Evolutionary conservation across 306 rosid genomes (phyloP), one percentile per base, ranked within the genome.

Genomic region (Dryas alaskensis): DNA sequence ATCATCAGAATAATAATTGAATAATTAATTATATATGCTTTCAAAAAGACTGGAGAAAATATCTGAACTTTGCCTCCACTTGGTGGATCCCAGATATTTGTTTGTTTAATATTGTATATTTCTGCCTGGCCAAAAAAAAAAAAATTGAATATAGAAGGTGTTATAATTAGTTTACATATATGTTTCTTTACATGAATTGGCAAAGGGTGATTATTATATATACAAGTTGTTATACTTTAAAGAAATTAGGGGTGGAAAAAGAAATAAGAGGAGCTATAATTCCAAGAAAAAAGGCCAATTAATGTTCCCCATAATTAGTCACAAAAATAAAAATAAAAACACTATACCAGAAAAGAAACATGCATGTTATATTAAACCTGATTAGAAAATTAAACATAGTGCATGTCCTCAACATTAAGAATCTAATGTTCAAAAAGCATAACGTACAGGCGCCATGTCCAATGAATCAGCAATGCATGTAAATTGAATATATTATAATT

Each of bases 391-490:
- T 31, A 31, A 31, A 31, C 37, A 31, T 31, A 31, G 1, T 31
- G 37, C 37, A 31, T 31, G 37, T 31, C 37, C 37, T 1, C 37
- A 31, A 1, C 37, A 31, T 10, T 31, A 60, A 44, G 51, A 66
- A 65, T 66, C 4, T 42, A 64, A 44, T 45, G 8, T n/a, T 44
- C 39, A 43, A 65, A 45, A 17, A 44, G 69, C 69, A 45, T 45
- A 45, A 45, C 4, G 7, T 44, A 44, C 6, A 8, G 1, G 48
- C 40, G 68, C 19, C 55, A 48, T 51, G 54, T 40, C 37, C 43
- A 14, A n/a, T 67, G 81, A 64, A 51, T 52, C 70, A 73, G 46
- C 54, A 57, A 62, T 50, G 14, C 37, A 31, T 40, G 16, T 12
- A 40, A 62, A 25, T 40, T 7, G 45, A 60, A 31, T 7, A 31